Evolutionary conservation across 2,329 filamentous ascomycete species (phyloP).

Genomic region (Alternaria novae-zelandiae): DNA sequence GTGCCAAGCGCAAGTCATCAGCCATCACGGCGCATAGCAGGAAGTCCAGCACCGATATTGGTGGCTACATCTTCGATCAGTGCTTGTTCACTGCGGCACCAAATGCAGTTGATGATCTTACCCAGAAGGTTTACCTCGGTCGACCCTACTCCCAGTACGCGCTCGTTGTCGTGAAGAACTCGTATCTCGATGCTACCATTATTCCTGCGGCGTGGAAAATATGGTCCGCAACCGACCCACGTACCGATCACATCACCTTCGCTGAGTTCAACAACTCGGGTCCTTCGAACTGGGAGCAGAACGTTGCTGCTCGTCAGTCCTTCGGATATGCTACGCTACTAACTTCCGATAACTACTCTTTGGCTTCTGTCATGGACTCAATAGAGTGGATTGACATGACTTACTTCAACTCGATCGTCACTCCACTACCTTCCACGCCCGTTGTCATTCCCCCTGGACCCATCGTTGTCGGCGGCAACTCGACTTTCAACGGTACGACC

Average conservation of each 20-base stretch:
- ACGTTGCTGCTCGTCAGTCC: slow-evolving; percentile 42
- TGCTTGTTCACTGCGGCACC: slow-evolving; percentile 52
- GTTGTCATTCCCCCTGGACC: slow-evolving; percentile 25
- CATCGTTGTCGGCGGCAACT: slow-evolving; percentile 27
- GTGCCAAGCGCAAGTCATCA: slow-evolving; percentile 47
- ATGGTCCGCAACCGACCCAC: slow-evolving; percentile 59
- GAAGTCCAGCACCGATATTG: slow-evolving; percentile 29
- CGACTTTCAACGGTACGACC: slow-evolving; percentile 41
- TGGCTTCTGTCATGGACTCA: slow-evolving; percentile 44
- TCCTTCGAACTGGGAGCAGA: slow-evolving; percentile 45
- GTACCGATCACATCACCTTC: slow-evolving; percentile 60
- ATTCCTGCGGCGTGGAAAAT: slow-evolving; percentile 63
- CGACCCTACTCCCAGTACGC: slow-evolving; percentile 59
- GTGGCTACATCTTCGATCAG: slow-evolving; percentile 62
- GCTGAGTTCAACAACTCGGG: slow-evolving; percentile 66
- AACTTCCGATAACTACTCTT: slow-evolving; percentile 44
- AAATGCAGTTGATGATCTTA: slow-evolving; percentile 39
- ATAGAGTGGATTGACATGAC: slow-evolving; percentile 51
- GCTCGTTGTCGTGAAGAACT: slow-evolving; percentile 57
- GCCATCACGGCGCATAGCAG: slow-evolving; percentile 35
- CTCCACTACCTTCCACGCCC: slow-evolving; percentile 33
- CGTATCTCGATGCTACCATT: slow-evolving; percentile 59
- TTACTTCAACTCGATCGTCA: slow-evolving; percentile 48
- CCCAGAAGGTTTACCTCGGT: slow-evolving; percentile 55
- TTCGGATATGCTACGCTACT: slow-evolving; percentile 46